Conservation (phyloP, 2,329 filamentous ascomycete species). For the Metarhizium rileyi region DNA sequence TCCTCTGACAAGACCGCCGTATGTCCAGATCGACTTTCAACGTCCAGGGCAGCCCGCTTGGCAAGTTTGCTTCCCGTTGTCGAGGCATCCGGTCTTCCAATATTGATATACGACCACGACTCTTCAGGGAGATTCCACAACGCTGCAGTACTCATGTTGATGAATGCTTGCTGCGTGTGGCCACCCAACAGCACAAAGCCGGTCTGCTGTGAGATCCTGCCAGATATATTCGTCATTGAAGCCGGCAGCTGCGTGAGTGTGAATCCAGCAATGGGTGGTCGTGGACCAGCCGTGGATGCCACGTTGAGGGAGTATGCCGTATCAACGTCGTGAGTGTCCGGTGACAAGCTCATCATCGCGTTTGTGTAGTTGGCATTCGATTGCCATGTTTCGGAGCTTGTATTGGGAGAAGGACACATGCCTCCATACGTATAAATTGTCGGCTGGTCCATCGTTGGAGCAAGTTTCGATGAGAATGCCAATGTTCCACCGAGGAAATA, state of each 20-base stretch:
- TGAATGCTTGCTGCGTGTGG: conserved; percentile 72
- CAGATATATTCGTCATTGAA: conserved; percentile 58
- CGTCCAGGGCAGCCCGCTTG: conserved; percentile 11
- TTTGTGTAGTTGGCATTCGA: conserved; percentile 69
- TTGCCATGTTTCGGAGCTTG: conserved; percentile 47
- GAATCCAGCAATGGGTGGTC: conserved; percentile 79
- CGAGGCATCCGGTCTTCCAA: conserved; percentile 34
- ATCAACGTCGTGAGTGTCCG: conserved; percentile 24
- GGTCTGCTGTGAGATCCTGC: conserved; percentile 59
- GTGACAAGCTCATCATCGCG: conserved; percentile 59
- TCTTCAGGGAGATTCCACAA: conserved; percentile 81
- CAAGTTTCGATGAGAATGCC: conserved; percentile 55
- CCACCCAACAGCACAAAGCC: conserved; percentile 78
- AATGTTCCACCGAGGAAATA: conserved; percentile 48
- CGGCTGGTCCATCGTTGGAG: conserved; percentile 41
- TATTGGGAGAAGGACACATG: conserved; percentile 61
- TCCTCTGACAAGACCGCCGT: conserved; percentile 73
- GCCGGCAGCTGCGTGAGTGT: conserved; percentile 65
- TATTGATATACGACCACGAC: conserved; percentile 71
- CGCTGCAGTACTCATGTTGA: conserved; percentile 89
- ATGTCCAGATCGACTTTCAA: conserved; percentile 83
- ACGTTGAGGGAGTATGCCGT: conserved; percentile 26
- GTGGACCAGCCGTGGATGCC: conserved; percentile 44
- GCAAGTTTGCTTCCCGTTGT: not conserved
- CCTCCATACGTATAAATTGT: conserved; percentile 73